Evolutionary conservation across 164 flowering plant species (phyloP).

Genomic region (Hamamelis virginiana): DNA sequence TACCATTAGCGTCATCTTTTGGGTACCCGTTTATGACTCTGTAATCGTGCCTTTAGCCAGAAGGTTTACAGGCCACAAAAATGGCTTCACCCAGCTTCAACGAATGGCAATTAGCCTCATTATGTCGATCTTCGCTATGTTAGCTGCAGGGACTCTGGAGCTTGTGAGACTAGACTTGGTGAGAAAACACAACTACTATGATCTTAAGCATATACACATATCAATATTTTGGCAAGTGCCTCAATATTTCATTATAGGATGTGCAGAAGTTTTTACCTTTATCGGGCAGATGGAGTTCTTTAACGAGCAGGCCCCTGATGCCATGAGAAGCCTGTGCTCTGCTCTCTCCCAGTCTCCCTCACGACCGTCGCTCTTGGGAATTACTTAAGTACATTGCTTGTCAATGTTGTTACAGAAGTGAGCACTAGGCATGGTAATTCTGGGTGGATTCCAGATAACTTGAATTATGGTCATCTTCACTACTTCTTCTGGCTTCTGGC

Average conservation of each 20-base stretch:
- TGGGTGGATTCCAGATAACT: conserved; percentile 44
- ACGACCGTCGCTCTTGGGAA: conserved; percentile 34
- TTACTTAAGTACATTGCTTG: conserved; percentile 33
- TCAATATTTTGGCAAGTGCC: conserved; percentile 47
- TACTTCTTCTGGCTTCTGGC: conserved; percentile 39
- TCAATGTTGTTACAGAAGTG: conserved; percentile 26
- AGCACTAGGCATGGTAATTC: conserved; percentile 28
- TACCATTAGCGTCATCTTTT: conserved; percentile 39
- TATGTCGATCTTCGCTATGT: conserved; percentile 33
- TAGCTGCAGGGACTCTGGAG: conserved; percentile 32
- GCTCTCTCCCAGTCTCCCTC: conserved; percentile 36
- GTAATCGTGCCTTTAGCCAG: conserved; percentile 35
- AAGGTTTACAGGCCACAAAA: conserved; percentile 30
- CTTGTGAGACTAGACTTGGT: conserved; percentile 24
- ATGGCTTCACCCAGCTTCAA: conserved; percentile 47
- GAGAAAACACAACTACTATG: conserved; percentile 26
- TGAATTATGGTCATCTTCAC: conserved; percentile 45
- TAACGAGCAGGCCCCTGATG: conserved; percentile 44
- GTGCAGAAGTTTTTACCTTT: conserved; percentile 38
- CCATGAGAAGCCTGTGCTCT: conserved; percentile 34
- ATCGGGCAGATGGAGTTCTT: conserved; percentile 41
- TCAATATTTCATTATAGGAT: conserved; percentile 39
- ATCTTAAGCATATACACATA: conserved; percentile 31
- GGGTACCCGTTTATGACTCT: conserved; percentile 37
- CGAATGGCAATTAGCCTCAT: conserved; percentile 40